Percentiles rank a stretch among this genome's conserved stretches.
phyloP scores from a whole-genome alignment of 768 basidiomycete genomes.

The Daedaleopsis nitida region DNA sequence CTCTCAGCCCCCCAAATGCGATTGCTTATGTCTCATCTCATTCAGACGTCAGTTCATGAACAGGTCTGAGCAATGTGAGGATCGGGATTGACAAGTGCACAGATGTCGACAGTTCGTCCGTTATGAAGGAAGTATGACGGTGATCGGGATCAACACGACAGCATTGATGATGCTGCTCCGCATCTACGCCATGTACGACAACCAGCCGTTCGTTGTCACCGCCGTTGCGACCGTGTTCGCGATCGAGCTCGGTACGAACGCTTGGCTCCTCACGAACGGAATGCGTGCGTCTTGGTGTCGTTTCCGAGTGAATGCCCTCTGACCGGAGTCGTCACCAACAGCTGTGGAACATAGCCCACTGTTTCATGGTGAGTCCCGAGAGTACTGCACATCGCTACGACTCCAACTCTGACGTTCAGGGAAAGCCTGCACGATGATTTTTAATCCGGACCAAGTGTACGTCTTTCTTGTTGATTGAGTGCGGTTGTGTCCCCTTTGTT shows the following conservation, averaged over 20 bases:
- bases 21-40: background rate
- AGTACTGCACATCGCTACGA: no score
- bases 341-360: constrained; percentile 15
- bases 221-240: constrained; percentile 39
- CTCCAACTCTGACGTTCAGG: background rate
- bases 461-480: background rate
- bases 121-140: constrained; percentile 45
- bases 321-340: constrained; percentile 2
- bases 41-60: constrained; percentile 1
- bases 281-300: constrained; percentile 40
- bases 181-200: constrained; percentile 35
- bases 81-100: background rate
- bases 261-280: constrained; percentile 55
- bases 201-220: constrained; percentile 26
- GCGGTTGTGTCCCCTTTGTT: background rate
- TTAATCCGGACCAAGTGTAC: constrained; percentile 19
- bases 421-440: constrained; percentile 45
- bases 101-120: constrained; percentile 35
- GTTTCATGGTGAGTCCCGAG: constrained; percentile 22
- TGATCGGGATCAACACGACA: constrained; percentile 52
- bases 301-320: background rate
- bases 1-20: background rate
- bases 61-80: background rate
- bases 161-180: constrained; percentile 64
- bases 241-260: constrained; percentile 49